phyloP scores from a whole-genome alignment of 139 green algal genomes.

The Spirogloea muscicola region DNA sequence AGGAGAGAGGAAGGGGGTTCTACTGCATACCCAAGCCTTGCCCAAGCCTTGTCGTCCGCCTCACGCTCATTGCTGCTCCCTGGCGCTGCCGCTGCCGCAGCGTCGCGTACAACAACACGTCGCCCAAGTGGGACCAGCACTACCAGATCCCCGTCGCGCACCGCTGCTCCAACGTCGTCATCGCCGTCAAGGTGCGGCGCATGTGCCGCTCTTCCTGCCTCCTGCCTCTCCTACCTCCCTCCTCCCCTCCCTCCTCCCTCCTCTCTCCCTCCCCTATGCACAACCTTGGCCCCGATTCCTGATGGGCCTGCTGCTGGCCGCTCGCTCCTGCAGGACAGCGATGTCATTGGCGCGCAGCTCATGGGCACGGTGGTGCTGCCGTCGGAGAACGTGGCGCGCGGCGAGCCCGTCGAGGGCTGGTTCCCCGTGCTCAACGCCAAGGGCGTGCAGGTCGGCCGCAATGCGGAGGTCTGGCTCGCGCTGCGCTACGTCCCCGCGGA shows the following conservation, averaged over 20 bases:
- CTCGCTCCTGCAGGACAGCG: too few relatives aligned
- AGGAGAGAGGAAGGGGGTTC: too few relatives aligned
- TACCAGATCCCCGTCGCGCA: constrained; percentile 32
- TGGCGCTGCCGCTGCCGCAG: too few relatives aligned
- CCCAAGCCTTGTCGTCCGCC: too few relatives aligned
- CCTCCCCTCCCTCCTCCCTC: too few relatives aligned
- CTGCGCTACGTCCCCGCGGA: not conserved
- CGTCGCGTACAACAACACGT: constrained; percentile 11
- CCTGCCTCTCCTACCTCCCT: too few relatives aligned
- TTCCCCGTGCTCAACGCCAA: constrained; percentile 27
- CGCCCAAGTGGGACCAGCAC: constrained; percentile 24
- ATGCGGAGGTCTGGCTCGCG: constrained; percentile 45
- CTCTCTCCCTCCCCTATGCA: too few relatives aligned
- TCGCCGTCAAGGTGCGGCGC: constrained; percentile 26
- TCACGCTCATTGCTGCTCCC: too few relatives aligned
- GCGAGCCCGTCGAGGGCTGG: constrained; percentile 14
- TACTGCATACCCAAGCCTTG: too few relatives aligned
- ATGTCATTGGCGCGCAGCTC: constrained; percentile 15
- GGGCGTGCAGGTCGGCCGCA: constrained; percentile 53
- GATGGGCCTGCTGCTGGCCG: too few relatives aligned
- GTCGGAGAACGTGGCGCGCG: not conserved
- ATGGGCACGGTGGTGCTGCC: constrained; percentile 17
- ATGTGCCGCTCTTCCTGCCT: too few relatives aligned
- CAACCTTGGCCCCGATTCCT: too few relatives aligned
- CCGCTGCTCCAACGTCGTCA: constrained; percentile 9